phyloP scores from a whole-genome alignment of 139 green algal species.

The Yamagishiella unicocca region DNA sequence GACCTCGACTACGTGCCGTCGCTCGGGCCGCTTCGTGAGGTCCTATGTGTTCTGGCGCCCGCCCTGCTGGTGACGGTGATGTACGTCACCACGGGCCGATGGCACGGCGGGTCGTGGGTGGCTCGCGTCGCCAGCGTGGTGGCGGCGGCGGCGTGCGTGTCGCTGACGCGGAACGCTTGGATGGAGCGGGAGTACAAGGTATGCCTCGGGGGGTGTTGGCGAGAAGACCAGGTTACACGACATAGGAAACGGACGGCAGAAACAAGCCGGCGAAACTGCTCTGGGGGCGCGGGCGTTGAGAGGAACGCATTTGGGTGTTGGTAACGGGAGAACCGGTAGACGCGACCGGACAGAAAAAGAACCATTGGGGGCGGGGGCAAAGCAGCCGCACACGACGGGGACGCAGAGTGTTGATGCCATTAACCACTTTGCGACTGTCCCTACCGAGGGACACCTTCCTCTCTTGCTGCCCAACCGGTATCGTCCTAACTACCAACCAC shows the following conservation, averaged over 20 bases:
- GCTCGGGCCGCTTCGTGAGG: constrained; percentile 37
- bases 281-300: neutral
- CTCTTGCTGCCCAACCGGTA: neutral
- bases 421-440: neutral
- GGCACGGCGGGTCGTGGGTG: constrained; percentile 52
- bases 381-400: no score
- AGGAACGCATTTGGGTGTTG: neutral
- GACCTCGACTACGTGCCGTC: constrained; percentile 41
- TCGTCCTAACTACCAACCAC: no score
- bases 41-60: constrained; percentile 44
- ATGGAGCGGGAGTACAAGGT: constrained; percentile 68
- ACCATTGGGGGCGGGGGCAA: no score
- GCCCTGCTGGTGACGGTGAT: constrained; percentile 32
- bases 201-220: no score
- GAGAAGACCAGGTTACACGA: no score
- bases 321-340: no score
- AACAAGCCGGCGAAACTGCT: no score
- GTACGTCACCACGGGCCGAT: constrained; percentile 55
- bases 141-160: neutral
- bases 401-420: neutral
- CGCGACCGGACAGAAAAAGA: no score
- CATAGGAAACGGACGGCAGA: no score
- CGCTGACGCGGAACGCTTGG: constrained; percentile 37
- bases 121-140: constrained; percentile 53
- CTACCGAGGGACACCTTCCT: neutral